These are phyloP conservation scores for Candida mattraensis DNA, from an alignment of 805 yeast genomes.

Conservation along the genomic window DNA sequence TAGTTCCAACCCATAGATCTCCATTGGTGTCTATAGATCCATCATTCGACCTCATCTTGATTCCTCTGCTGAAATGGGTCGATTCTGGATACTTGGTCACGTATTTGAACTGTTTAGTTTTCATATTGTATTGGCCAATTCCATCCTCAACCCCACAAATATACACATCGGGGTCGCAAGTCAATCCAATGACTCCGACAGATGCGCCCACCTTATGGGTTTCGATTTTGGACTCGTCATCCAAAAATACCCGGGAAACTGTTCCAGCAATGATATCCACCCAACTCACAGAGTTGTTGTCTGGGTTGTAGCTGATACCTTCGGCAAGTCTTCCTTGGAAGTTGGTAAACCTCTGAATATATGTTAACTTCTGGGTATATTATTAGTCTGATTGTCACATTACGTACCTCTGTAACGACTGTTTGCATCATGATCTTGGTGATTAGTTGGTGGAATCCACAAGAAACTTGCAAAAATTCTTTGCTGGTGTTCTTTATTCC, in stretches of 20 bases:
- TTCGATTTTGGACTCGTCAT: slow-evolving; percentile 30
- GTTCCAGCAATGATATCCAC: slow-evolving; percentile 45
- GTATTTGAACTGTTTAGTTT: slow-evolving; percentile 37
- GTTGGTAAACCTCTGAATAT: slow-evolving; percentile 25
- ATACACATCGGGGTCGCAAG: slow-evolving; percentile 52
- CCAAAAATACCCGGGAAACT: slow-evolving; percentile 36
- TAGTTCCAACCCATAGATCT: slow-evolving; percentile 76
- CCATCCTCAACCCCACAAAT: slow-evolving; percentile 68
- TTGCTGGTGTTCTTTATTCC: too few relatives aligned
- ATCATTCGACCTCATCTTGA: slow-evolving; percentile 68
- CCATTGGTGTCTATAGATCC: slow-evolving; percentile 80
- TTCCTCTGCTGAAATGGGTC: slow-evolving; percentile 28
- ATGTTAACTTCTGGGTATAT: too few relatives aligned
- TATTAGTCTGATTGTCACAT: not conserved
- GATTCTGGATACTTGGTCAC: slow-evolving; percentile 41
- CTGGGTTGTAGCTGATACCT: slow-evolving; percentile 62
- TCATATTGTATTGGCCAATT: slow-evolving; percentile 53
- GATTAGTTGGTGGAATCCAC: too few relatives aligned
- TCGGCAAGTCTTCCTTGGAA: slow-evolving; percentile 53
- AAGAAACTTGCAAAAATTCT: too few relatives aligned
- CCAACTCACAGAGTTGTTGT: slow-evolving; percentile 53
- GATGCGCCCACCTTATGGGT: slow-evolving; percentile 40
- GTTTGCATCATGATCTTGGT: slow-evolving; percentile 2
- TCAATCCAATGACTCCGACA: slow-evolving; percentile 73
- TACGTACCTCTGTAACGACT: slow-evolving; percentile 8